Evolutionary conservation across 2,329 filamentous ascomycete genomes (phyloP), one percentile per base, ranked within the genome.

Genomic region (Penicillium sp.): DNA sequence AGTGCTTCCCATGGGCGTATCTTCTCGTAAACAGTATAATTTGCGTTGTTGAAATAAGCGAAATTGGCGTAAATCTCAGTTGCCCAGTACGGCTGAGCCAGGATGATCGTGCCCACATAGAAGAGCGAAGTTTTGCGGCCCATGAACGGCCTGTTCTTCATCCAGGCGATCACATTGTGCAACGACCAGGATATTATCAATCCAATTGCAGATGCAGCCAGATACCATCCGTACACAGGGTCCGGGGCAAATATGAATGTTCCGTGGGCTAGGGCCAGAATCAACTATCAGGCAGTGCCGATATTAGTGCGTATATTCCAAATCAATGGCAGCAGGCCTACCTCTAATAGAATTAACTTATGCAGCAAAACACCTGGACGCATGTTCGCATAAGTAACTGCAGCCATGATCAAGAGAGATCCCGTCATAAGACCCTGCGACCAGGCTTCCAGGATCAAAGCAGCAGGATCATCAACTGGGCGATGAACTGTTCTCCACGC

Each of bases 81-180:
- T 7, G 88, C 69, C 85, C 86, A 88, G 67, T 87, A 88, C 0
- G 85, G 84, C 59, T 87, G 83, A 11, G 79, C 84, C 1, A 86
- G 72, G n/a, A 84, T 75, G 52, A 88, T 79, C 0, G 82, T 86
- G 42, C 77, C 77, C 54, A 88, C 84, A 67, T 87, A 88, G 55
- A 86, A 72, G 11, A 76, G 67, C 56, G 80, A 85, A 37, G 79
- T 78, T 12, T 76, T 73, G 42, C 72, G 76, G 6, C 77, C 76
- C 14, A 87, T 75, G 67, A 87, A 87, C 0, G 86, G 86, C 57
- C 81, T 82, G 64, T 83, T 86, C 73, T 88, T 88, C 71, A 89
- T 81, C 86, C 86, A 88, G 0, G 86, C 81, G 59, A 89, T 84
- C 62, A 88, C 78, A 63, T 88, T 89, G 71, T 89, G 86, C 14